phyloP scores from a whole-genome alignment of 371 early-diverging fungal species.

The Mucor piriformis region DNA sequence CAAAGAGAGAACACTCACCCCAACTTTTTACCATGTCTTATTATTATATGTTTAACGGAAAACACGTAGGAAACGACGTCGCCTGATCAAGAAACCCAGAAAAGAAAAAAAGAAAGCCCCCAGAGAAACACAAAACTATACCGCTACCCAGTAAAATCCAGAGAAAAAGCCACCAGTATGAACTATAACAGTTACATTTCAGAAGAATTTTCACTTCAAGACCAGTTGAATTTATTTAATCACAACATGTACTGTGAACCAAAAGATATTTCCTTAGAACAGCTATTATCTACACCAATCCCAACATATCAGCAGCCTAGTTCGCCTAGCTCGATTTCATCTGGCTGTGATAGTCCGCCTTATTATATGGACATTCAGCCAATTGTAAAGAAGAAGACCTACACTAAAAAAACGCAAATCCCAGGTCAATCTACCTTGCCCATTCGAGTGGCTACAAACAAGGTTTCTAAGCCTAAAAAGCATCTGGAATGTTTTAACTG shows the following conservation, averaged over 20 bases:
- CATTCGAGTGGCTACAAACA: slow-evolving; percentile 7
- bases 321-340: slow-evolving; percentile 1
- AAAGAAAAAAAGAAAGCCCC: neutral
- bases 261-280: slow-evolving; percentile 4
- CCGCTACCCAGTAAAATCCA: slow-evolving; percentile 1
- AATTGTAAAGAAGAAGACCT: neutral
- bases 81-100: slow-evolving; percentile 25
- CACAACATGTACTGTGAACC: neutral
- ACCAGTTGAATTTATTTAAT: slow-evolving; percentile 14
- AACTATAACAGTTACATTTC: slow-evolving; percentile 3
- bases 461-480: neutral
- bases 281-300: slow-evolving; percentile 9
- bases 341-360: neutral
- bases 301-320: slow-evolving; percentile 5
- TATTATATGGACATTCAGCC: slow-evolving; percentile 2
- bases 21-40: slow-evolving; percentile 24
- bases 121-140: neutral
- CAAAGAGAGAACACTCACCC: neutral
- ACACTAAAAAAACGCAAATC: neutral
- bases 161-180: slow-evolving; percentile 6
- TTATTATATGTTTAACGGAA: slow-evolving; percentile 36
- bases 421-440: slow-evolving; percentile 14
- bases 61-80: slow-evolving; percentile 38
- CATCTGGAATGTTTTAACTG: slow-evolving; percentile 81
- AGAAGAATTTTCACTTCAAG: slow-evolving; percentile 11